Evolutionary conservation across 306 rosid genomes (phyloP).

Genomic region (Pterocarpus macrocarpus): DNA sequence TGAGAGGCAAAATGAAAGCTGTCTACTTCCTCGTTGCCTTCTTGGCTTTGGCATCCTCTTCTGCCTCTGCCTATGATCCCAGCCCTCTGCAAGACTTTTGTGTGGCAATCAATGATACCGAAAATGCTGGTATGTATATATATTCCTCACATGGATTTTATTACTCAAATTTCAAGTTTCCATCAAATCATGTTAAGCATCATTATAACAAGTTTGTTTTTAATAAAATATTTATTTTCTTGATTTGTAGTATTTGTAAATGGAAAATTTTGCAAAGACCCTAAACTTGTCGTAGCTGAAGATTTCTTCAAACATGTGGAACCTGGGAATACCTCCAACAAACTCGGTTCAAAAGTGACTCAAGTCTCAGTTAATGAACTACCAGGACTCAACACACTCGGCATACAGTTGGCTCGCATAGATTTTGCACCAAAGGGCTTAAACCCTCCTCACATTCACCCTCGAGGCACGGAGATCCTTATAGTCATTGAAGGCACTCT

Average conservation of each 20-base stretch:
- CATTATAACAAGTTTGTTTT: neutral
- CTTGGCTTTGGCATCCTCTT: conserved; percentile 7
- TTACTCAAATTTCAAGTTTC: too few species aligned
- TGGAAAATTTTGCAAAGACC: neutral
- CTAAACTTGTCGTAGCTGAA: neutral
- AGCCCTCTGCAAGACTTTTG: conserved; percentile 28
- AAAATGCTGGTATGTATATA: conserved; percentile 17
- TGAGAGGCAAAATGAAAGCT: neutral
- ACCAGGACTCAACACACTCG: neutral
- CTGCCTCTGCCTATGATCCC: conserved; percentile 22
- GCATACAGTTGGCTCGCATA: neutral
- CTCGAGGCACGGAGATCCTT: conserved; percentile 3
- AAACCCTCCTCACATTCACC: neutral
- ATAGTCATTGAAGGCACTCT: conserved; percentile 4
- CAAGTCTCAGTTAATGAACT: neutral
- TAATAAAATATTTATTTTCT: neutral
- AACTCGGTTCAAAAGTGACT: neutral
- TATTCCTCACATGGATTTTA: too few species aligned
- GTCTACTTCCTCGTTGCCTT: conserved; percentile 4
- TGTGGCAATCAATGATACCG: conserved; percentile 8
- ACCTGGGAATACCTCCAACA: neutral
- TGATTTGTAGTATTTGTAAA: neutral
- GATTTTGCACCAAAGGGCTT: neutral
- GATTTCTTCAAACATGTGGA: neutral
- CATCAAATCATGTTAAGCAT: neutral